phyloP scores from a whole-genome alignment of 345 rosid genomes.

The Mallotus nudiflorus region DNA sequence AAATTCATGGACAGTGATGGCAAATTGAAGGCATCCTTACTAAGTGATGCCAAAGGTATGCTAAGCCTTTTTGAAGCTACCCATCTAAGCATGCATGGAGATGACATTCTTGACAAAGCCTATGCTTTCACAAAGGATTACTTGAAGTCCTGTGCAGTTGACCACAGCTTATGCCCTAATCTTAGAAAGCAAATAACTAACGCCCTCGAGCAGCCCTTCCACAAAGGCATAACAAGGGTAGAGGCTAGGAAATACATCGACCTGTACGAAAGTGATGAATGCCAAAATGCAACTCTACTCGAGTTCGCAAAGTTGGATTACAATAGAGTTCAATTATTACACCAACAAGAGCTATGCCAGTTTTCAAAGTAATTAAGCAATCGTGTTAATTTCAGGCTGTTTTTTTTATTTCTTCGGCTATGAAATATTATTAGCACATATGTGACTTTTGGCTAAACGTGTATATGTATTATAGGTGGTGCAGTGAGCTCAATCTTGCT shows the following conservation, averaged over 20 bases:
- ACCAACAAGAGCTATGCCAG: neutral
- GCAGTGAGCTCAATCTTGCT: neutral
- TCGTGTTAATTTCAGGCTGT: neutral
- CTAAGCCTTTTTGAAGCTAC: slow-evolving; percentile 12
- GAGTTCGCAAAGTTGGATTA: neutral
- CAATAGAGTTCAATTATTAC: neutral
- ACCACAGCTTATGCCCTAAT: neutral
- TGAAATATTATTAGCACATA: neutral
- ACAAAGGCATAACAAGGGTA: neutral
- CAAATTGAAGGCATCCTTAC: neutral
- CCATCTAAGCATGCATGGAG: neutral
- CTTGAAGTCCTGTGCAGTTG: neutral
- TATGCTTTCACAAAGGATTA: neutral
- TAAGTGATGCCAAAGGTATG: neutral
- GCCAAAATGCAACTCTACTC: neutral
- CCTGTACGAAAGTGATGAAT: neutral
- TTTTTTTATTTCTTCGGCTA: neutral
- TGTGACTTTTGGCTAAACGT: neutral
- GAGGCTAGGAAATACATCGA: slow-evolving; percentile 4
- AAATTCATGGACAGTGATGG: slow-evolving; percentile 1
- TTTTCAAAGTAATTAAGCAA: neutral
- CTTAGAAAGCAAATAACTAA: neutral
- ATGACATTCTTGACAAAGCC: neutral
- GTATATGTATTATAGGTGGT: neutral
- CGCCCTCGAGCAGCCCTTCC: neutral